These are phyloP conservation scores for Afroboletus lepidellus DNA, from an alignment of 1,284 basidiomycete genomes.

Conservation along the genomic window DNA sequence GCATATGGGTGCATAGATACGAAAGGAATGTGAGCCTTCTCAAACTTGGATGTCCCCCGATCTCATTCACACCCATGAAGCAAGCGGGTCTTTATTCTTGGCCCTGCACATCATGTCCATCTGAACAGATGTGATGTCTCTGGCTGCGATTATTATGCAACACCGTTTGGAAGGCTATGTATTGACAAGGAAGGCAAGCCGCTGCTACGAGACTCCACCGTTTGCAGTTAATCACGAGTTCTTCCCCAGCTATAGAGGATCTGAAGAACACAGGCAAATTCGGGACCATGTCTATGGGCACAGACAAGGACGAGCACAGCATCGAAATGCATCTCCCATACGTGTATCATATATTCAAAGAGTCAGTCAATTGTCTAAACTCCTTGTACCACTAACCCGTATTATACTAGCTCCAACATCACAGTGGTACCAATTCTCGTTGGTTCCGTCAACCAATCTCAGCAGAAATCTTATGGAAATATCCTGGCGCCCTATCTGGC, in stretches of 20 bases:
- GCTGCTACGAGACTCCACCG: not conserved
- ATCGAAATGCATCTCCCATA: conserved; percentile 98
- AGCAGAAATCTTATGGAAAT: conserved; percentile 64
- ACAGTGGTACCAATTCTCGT: conserved; percentile 90
- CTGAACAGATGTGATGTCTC: conserved; percentile 87
- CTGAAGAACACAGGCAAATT: conserved; percentile 74
- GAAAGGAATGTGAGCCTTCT: conserved; percentile 64
- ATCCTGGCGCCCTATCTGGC: conserved; percentile 80
- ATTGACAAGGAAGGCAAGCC: conserved; percentile 76
- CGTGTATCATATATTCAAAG: conserved; percentile 82
- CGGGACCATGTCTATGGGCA: conserved; percentile 58
- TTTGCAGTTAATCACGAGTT: conserved; percentile 5
- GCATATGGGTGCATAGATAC: conserved; percentile 90
- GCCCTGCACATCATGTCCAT: conserved; percentile 93
- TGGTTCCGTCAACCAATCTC: conserved; percentile 68
- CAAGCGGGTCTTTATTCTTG: conserved; percentile 90
- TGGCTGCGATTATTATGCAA: conserved; percentile 72
- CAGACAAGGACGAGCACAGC: conserved; percentile 95
- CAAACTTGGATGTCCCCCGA: not conserved
- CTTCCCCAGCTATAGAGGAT: conserved; percentile 59
- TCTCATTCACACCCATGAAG: conserved; percentile 43
- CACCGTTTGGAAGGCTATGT: conserved; percentile 82
- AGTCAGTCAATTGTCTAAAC: conserved; percentile 46
- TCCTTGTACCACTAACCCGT: conserved; percentile 3
- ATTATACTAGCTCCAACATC: conserved; percentile 59